Evolutionary conservation across 2,329 filamentous ascomycete genomes (phyloP), one percentile per base, ranked within the genome.

Genomic region (Fusarium udum): DNA sequence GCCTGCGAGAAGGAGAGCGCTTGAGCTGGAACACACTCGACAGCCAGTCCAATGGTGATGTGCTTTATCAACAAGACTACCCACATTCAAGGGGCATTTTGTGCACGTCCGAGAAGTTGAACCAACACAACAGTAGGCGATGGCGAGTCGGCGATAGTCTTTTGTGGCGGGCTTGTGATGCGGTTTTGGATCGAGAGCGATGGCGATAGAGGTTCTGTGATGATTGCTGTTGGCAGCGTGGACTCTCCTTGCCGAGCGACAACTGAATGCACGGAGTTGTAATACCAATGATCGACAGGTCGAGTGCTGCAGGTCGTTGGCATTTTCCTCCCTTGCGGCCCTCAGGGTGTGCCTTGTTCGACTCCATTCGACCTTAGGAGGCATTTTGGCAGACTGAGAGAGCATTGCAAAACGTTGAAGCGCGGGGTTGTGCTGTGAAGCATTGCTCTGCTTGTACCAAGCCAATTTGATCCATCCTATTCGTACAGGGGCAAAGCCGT

Each of bases 21-120:
- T 45, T 26, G n/a, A 26, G 24, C 42, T 20, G 7, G 16, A 13
- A 0, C 12, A 4, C n/a, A 26, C 11, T 26, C 26, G 3, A 13
- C 10, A 26, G 3, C 11, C 42, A 7, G 15, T 5, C 42, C n/a
- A 26, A 26, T 18, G 42, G 42, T 16, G n/a, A 0, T 45, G 7
- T 11, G 10, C n/a, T 26, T 45, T 16, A 12, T n/a, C 6, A n/a
- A 4, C 14, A 7, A n/a, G 40, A n/a, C 40, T 45, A 3, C 10
- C 4, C 7, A 43, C 0, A 43, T 16, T n/a, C n/a, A 26, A 12
- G 1, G 7, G 15, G 0, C 0, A 16, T 4, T 20, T 7, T 9
- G n/a, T 0, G 16, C 42, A 9, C n/a, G n/a, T 20, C 11, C 8
- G 24, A 18, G 42, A 3, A 26, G 24, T 2, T 13, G 4, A 45